phyloP scores from a whole-genome alignment of 768 basidiomycete species.

The Infundibulicybe gibba region DNA sequence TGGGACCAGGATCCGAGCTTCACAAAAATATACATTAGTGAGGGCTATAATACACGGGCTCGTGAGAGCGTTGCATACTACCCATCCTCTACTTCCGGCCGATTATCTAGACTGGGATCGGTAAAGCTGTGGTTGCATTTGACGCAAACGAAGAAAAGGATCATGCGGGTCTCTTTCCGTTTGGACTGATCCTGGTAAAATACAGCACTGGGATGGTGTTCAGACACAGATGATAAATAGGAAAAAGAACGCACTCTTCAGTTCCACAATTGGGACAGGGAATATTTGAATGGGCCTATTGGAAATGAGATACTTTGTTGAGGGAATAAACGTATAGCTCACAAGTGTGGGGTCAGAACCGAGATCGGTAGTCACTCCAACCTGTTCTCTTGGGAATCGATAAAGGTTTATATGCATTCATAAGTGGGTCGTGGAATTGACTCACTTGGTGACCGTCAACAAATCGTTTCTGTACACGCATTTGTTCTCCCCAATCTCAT shows the following conservation, averaged over 20 bases:
- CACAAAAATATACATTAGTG: not conserved
- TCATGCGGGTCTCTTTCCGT: conserved; percentile 93
- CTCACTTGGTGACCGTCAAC: conserved; percentile 87
- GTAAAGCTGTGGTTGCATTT: conserved; percentile 76
- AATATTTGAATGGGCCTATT: conserved; percentile 79
- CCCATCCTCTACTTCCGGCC: conserved; percentile 22
- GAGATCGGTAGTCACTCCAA: conserved; percentile 86
- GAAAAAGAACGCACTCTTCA: conserved; percentile 62
- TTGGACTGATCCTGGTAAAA: conserved; percentile 97
- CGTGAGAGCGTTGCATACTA: conserved; percentile 5
- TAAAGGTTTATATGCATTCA: conserved; percentile 3
- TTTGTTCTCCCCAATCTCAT: conserved; percentile 81
- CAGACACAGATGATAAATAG: not conserved
- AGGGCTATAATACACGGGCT: conserved; percentile 9
- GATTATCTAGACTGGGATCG: conserved; percentile 61
- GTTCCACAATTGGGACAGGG: conserved; percentile 79
- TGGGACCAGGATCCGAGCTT: not conserved
- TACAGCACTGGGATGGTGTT: conserved; percentile 62
- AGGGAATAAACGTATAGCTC: conserved; percentile 12
- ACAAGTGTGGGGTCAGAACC: conserved; percentile 89
- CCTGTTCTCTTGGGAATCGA: conserved; percentile 67
- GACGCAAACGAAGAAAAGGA: conserved; percentile 85
- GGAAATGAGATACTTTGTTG: not conserved
- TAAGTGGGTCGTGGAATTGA: conserved; percentile 15
- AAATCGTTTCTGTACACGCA: conserved; percentile 94